These are phyloP conservation scores for Didymella pinodella DNA, from an alignment of 2,329 filamentous ascomycete genomes.

Conservation along the genomic window DNA sequence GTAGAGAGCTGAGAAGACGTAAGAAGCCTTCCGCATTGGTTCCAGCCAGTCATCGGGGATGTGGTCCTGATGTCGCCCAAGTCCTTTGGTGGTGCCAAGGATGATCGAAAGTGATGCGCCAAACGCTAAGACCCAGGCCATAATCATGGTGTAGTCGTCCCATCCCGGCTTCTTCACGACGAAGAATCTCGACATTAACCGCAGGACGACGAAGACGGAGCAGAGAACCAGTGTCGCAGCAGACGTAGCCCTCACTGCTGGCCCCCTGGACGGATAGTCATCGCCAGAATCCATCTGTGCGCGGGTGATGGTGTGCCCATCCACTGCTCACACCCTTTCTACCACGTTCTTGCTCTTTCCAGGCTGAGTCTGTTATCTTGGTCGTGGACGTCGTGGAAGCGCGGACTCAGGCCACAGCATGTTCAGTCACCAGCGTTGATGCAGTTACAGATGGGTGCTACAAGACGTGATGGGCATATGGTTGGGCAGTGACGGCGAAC, in stretches of 20 bases:
- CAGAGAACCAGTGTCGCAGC: conserved; percentile 72
- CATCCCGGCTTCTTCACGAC: conserved; percentile 75
- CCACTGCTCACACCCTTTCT: conserved; percentile 23
- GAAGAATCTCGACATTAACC: conserved; percentile 74
- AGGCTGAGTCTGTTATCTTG: conserved; percentile 31
- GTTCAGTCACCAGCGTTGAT: conserved; percentile 26
- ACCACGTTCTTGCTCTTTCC: background rate
- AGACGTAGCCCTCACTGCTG: conserved; percentile 72
- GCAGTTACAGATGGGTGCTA: conserved; percentile 1
- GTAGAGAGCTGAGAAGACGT: conserved; percentile 69
- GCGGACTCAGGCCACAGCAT: conserved; percentile 32
- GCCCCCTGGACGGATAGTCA: conserved; percentile 40
- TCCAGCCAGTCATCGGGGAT: conserved; percentile 61
- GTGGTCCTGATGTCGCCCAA: conserved; percentile 72
- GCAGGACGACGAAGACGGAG: conserved; percentile 76
- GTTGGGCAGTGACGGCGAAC: background rate
- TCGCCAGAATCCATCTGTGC: conserved; percentile 38
- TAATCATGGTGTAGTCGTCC: conserved; percentile 83
- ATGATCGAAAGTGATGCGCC: conserved; percentile 73
- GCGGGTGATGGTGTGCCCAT: conserved; percentile 19
- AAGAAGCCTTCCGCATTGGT: conserved; percentile 65
- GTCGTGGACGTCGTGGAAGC: conserved; percentile 38
- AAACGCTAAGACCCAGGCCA: conserved; percentile 78
- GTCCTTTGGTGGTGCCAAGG: conserved; percentile 68
- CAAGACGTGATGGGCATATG: background rate